phyloP scores from a whole-genome alignment of 176 grass and related monocot genomes.

The Oryza officinalis region DNA sequence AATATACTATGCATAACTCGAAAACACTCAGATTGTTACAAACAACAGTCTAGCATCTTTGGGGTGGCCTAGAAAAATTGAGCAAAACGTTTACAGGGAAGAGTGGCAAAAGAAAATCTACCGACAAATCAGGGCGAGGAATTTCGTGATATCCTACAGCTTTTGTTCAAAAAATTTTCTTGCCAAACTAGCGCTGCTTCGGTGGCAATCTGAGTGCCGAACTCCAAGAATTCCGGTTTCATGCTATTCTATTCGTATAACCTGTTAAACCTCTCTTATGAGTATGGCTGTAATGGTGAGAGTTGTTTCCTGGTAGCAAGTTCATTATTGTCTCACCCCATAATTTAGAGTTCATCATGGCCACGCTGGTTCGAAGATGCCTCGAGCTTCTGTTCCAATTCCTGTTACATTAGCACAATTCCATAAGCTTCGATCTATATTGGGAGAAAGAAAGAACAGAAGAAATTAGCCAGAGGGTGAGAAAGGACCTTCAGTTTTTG shows the following conservation, averaged over 20 bases:
- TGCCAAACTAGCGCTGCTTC: background rate
- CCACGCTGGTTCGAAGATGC: constrained; percentile 38
- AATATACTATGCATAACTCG: background rate
- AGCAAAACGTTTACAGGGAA: background rate
- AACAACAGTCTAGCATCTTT: background rate
- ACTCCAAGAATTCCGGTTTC: constrained; percentile 6
- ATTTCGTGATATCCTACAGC: constrained; percentile 30
- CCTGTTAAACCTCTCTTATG: constrained; percentile 12
- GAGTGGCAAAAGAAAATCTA: constrained; percentile 19
- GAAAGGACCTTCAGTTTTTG: constrained; percentile 76
- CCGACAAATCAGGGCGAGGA: constrained; percentile 27
- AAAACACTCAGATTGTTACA: background rate
- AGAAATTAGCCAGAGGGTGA: background rate
- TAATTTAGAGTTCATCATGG: constrained; percentile 78
- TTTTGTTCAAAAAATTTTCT: constrained; percentile 9
- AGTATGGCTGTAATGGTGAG: constrained; percentile 26
- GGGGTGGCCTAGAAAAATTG: constrained; percentile 11
- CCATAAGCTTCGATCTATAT: constrained; percentile 26
- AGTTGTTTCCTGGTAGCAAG: constrained; percentile 30
- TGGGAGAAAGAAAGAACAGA: background rate
- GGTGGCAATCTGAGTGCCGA: background rate
- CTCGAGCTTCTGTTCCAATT: constrained; percentile 71
- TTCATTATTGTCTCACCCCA: background rate
- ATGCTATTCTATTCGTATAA: constrained; percentile 11
- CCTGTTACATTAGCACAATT: constrained; percentile 52